Evolutionary conservation across 148 eudicot species (phyloP), one percentile per base, ranked within the genome.

Genomic region (Heliosperma pusillum): DNA sequence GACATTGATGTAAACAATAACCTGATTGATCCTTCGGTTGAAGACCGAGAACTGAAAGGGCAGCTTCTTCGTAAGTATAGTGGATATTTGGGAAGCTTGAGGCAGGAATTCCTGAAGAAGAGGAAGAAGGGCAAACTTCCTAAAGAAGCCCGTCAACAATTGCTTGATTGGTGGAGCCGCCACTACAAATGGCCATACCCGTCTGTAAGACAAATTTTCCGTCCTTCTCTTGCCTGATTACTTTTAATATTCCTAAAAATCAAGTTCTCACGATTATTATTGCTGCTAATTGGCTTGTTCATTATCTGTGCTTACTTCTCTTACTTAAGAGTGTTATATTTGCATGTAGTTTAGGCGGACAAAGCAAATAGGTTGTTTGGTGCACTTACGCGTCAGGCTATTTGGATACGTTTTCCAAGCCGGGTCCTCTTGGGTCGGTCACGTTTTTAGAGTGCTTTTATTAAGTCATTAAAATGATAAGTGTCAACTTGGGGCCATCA

Each of bases 141-240:
- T 2, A 94, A 94, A 77, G 98, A 94, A 74, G 98, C 98, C 19
- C 77, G 98, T 69, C 97, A 91, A 33, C 91, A 89, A 73, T 82
- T 94, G 81, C 93, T 94, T 29, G 92, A 87, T 68, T 94, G 98
- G 98, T 94, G 98, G 98, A 91, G 85, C 33, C 72, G 89, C 13
- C 95, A 94, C 75, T 91, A 91, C 85, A 89, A 91, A 84, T 91
- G 97, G 98, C 97, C 98, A 0, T 94, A 94, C 75, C 98, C 98
- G 0, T 94, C 98, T 82, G 98, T 94, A 88, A 10, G 80, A 71
- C 36, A 33, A 4, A 13, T 4, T 64, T 25, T 2, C 24, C 27
- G 12, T 58, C 42, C 17, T 15, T 47, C 19, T 50, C 19, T 50
- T 17, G 55, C 55, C 55, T 50, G 4, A 50, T 15, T 50, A 50